phyloP scores from a whole-genome alignment of 257 asterid genomes.

The Ehretia macrophylla region DNA sequence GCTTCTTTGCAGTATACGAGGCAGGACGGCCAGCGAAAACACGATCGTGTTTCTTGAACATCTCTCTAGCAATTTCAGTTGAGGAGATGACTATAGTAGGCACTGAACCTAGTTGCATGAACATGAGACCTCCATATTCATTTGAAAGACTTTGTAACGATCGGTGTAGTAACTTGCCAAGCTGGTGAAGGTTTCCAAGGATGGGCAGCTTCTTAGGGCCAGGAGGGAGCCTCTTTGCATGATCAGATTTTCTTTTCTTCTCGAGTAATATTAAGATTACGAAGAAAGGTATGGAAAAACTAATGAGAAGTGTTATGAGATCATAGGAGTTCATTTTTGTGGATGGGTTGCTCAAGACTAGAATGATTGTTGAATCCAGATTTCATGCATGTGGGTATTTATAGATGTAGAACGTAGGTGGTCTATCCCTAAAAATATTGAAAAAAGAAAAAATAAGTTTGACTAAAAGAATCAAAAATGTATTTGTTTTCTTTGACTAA shows the following conservation, averaged over 20 bases:
- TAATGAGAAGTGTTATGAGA: not conserved
- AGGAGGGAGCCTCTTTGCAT: not conserved
- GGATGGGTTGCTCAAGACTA: too few relatives aligned
- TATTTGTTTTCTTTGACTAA: too few relatives aligned
- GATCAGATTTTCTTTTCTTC: not conserved
- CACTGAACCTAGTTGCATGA: conserved; percentile 1
- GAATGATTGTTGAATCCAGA: too few relatives aligned
- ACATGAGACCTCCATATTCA: conserved; percentile 7
- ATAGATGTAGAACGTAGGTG: too few relatives aligned
- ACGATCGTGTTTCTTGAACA: conserved; percentile 1
- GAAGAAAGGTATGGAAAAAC: not conserved
- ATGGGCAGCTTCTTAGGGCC: conserved; percentile 4
- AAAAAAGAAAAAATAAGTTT: too few relatives aligned
- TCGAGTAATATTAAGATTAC: not conserved
- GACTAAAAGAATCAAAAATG: too few relatives aligned
- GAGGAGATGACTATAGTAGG: conserved; percentile 7
- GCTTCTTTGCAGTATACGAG: not conserved
- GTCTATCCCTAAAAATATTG: too few relatives aligned
- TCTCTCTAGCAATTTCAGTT: not conserved
- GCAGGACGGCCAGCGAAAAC: not conserved
- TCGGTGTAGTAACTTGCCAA: not conserved
- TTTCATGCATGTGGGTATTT: too few relatives aligned
- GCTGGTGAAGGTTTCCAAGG: conserved; percentile 4
- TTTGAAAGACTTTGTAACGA: not conserved
- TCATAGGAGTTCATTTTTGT: not conserved